Conservation (phyloP, 1,139 yeast species). For the Blastobotrys raffinosifermentans region DNA sequence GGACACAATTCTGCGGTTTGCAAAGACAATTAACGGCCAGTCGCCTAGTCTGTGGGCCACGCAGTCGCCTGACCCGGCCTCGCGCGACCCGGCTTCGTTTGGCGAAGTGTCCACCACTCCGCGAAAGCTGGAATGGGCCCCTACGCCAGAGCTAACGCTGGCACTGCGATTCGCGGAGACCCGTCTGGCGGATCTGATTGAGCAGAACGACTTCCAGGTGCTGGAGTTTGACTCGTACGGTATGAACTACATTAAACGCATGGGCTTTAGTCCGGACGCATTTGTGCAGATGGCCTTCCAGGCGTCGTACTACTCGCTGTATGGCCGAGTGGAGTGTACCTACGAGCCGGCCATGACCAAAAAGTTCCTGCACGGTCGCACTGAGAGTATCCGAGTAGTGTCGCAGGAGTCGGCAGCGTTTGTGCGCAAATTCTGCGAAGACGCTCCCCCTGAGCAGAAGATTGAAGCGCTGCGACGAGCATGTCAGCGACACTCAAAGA, state of each 20-base stretch:
- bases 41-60: constrained; percentile 74
- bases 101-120: constrained; percentile 51
- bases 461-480: constrained; percentile 58
- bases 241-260: constrained; percentile 67
- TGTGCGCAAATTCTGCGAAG: constrained; percentile 80
- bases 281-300: constrained; percentile 93
- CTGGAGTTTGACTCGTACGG: constrained; percentile 76
- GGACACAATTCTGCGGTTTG: constrained; percentile 82
- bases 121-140: constrained; percentile 82
- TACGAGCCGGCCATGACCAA: constrained; percentile 98
- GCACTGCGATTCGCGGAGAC: constrained; percentile 90
- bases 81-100: constrained; percentile 39
- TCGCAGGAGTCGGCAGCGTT: constrained; percentile 73
- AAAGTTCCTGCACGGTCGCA: constrained; percentile 77
- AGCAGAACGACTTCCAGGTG: constrained; percentile 82
- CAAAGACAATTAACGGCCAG: constrained; percentile 71
- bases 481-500: constrained; percentile 60
- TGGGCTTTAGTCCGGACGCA: constrained; percentile 92
- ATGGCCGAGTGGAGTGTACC: constrained; percentile 89
- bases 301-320: constrained; percentile 84
- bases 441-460: constrained; percentile 56
- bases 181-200: constrained; percentile 75
- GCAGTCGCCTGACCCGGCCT: constrained; percentile 42
- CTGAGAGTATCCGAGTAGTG: constrained; percentile 86
- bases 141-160: constrained; percentile 68